Evolutionary conservation across 345 rosid species (phyloP).

Genomic region (Eutrema japonicum): DNA sequence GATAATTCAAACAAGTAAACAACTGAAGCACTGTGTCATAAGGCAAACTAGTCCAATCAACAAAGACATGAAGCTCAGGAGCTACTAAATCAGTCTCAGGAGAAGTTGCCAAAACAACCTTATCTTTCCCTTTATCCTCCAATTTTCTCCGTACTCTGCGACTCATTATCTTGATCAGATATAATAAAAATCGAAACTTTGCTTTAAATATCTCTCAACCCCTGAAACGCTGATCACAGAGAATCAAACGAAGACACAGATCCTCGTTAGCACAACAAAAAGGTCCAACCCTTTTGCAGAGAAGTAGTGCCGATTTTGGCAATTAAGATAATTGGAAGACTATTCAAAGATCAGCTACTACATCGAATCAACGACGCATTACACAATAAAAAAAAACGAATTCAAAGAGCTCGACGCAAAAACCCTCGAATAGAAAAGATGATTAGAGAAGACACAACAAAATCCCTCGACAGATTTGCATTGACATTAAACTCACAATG

Average conservation of each 20-base stretch:
- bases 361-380: slow-evolving; percentile 34
- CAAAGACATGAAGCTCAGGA: slow-evolving; percentile 46
- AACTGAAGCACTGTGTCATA: slow-evolving; percentile 76
- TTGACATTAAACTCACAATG: slow-evolving; percentile 31
- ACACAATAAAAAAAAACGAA: slow-evolving; percentile 5
- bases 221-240: slow-evolving; percentile 18
- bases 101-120: slow-evolving; percentile 52
- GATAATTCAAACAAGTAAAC: slow-evolving; percentile 69
- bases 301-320: slow-evolving; percentile 7
- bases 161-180: slow-evolving; percentile 55
- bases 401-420: slow-evolving; percentile 33
- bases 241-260: slow-evolving; percentile 29
- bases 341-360: slow-evolving; percentile 24
- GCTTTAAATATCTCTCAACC: slow-evolving; percentile 1
- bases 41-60: slow-evolving; percentile 73
- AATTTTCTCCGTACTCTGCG: slow-evolving; percentile 80
- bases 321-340: slow-evolving; percentile 14
- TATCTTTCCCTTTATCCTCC: slow-evolving; percentile 63
- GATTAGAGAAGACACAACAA: neutral
- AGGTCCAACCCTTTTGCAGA: slow-evolving; percentile 28
- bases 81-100: slow-evolving; percentile 52
- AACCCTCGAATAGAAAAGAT: slow-evolving; percentile 35
- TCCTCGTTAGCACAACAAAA: slow-evolving; percentile 21
- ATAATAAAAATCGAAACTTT: slow-evolving; percentile 6
- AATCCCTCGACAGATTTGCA: slow-evolving; percentile 27